Evolutionary conservation across 2,329 filamentous ascomycete genomes (phyloP).

Genomic region (Mariannaea elegans): DNA sequence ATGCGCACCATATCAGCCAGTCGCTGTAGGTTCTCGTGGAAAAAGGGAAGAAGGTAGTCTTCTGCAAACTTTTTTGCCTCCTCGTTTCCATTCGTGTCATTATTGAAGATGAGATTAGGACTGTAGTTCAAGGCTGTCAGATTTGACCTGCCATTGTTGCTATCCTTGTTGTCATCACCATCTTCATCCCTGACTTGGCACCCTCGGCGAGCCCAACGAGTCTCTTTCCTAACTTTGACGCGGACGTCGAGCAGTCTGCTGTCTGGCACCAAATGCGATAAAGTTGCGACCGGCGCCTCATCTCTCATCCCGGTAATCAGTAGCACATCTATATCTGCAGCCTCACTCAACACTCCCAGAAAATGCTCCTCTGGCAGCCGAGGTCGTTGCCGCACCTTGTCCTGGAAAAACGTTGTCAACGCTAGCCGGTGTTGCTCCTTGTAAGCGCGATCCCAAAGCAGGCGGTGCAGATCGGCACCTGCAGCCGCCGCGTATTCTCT

Average conservation of each 20-base stretch:
- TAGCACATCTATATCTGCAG: constrained; percentile 60
- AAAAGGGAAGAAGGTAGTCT: constrained; percentile 52
- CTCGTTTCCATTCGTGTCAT: constrained; percentile 55
- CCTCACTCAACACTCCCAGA: constrained; percentile 51
- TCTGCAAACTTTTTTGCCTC: constrained; percentile 52
- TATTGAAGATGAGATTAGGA: constrained; percentile 61
- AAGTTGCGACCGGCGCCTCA: constrained; percentile 60
- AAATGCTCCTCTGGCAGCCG: constrained; percentile 62
- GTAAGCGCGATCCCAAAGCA: constrained; percentile 64
- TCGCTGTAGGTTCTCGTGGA: constrained; percentile 55
- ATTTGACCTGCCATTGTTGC: constrained; percentile 24
- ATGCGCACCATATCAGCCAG: constrained; percentile 60
- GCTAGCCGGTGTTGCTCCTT: constrained; percentile 67
- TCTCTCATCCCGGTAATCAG: constrained; percentile 72
- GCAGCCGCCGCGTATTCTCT: constrained; percentile 61
- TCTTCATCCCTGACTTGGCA: background rate
- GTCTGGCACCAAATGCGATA: constrained; percentile 63
- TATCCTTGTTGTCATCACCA: constrained; percentile 4
- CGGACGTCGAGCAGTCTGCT: constrained; percentile 63
- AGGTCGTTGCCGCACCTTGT: constrained; percentile 54
- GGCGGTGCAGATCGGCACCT: constrained; percentile 55
- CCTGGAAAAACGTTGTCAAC: constrained; percentile 61
- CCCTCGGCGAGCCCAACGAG: constrained; percentile 48
- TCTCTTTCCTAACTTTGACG: constrained; percentile 52
- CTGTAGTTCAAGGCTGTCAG: constrained; percentile 40